A percentile compares a stretch with the other conserved stretches of the same genome.
Conservation (phyloP, 139 green algal species). For the Micractinium conductrix region DNA sequence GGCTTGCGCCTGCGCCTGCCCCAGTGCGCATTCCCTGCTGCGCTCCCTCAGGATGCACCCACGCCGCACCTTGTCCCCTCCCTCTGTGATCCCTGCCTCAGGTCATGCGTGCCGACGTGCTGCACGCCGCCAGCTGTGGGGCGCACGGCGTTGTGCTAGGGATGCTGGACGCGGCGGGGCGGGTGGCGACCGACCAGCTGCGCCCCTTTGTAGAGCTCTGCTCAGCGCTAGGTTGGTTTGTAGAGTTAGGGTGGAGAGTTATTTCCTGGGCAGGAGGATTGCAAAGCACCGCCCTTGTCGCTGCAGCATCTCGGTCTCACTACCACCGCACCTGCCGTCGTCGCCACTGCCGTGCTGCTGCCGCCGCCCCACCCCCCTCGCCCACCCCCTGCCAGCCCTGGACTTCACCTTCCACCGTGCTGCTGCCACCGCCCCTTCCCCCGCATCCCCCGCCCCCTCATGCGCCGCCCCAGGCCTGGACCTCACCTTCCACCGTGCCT, state of each 20-base stretch:
- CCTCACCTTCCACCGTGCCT: conserved; percentile 51
- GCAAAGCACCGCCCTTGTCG: background rate
- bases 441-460: no score
- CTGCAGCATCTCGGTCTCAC: background rate
- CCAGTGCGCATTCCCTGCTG: background rate
- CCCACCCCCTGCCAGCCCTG: background rate
- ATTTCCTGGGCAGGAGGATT: background rate
- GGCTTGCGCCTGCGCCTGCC: background rate
- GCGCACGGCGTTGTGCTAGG: conserved; percentile 41
- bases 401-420: background rate
- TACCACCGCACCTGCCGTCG: no score
- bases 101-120: conserved; percentile 37
- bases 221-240: background rate
- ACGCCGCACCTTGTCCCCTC: background rate
- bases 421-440: background rate
- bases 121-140: conserved; percentile 31
- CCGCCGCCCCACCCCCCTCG: background rate
- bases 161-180: conserved; percentile 15
- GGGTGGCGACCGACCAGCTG: background rate
- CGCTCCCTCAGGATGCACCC: no score
- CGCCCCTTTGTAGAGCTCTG: conserved; percentile 31
- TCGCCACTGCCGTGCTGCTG: background rate
- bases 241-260: no score
- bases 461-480: conserved; percentile 26
- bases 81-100: background rate